Percentiles rank a stretch among this genome's conserved stretches.
Evolutionary conservation across 768 basidiomycete genomes (phyloP).

Genomic region (Lentinula sp.): DNA sequence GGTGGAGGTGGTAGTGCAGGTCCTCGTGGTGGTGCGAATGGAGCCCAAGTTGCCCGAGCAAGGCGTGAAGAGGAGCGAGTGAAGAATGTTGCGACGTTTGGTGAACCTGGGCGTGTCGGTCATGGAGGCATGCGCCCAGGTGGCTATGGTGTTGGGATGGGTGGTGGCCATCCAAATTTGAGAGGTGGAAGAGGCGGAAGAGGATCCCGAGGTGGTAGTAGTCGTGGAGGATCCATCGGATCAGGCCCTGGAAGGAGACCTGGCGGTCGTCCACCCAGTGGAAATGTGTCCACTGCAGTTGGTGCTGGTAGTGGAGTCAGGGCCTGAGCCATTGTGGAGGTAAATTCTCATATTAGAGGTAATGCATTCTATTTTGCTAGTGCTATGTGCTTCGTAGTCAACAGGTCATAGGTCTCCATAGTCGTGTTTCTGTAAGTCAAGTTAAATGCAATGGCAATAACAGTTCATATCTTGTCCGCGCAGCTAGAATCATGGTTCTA

Average conservation of each 20-base stretch:
- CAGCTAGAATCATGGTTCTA: no score
- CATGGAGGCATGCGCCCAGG: slow-evolving; percentile 59
- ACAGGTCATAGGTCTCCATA: not conserved
- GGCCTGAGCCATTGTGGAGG: not conserved
- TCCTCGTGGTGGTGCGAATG: slow-evolving; percentile 32
- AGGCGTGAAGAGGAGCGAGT: slow-evolving; percentile 80
- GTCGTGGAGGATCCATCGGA: not conserved
- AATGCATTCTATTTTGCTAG: not conserved
- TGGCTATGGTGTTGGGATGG: slow-evolving; percentile 74
- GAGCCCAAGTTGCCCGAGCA: slow-evolving; percentile 39
- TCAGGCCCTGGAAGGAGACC: not conserved
- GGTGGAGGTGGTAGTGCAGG: slow-evolving; percentile 27
- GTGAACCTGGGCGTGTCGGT: slow-evolving; percentile 76
- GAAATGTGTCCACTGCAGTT: not conserved
- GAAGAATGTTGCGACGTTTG: slow-evolving; percentile 82
- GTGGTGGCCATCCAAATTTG: slow-evolving; percentile 37
- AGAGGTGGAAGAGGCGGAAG: slow-evolving; percentile 2
- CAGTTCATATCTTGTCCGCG: no score
- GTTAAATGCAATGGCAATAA: not conserved
- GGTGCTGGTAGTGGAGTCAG: not conserved
- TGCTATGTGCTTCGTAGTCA: not conserved
- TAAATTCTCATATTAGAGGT: not conserved
- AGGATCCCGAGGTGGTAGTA: not conserved
- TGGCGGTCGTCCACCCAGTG: not conserved
- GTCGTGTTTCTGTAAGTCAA: not conserved